These are phyloP conservation scores for Favolaschia claudopus DNA, from an alignment of 768 basidiomycete species.

Conservation along the genomic window DNA sequence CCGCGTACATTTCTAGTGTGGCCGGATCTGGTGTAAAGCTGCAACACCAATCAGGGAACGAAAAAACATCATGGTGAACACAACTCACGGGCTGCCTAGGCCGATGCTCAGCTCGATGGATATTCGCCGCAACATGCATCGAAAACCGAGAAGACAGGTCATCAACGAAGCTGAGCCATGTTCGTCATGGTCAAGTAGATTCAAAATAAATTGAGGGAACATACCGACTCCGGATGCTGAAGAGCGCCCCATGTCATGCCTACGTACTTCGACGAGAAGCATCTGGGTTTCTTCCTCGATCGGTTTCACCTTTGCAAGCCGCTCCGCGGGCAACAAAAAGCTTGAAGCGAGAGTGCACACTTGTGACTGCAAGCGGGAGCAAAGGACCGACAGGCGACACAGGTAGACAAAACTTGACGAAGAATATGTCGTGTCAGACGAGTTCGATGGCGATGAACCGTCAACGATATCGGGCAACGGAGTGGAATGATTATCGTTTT, in stretches of 20 bases:
- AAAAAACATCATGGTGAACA: background rate
- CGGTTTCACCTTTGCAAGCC: conserved; percentile 24
- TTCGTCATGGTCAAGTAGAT: background rate
- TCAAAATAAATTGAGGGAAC: background rate
- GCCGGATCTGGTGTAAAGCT: conserved; percentile 32
- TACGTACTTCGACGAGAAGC: conserved; percentile 21
- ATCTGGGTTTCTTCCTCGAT: conserved; percentile 28
- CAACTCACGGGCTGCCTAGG: conserved; percentile 28
- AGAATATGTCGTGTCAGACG: conserved; percentile 11
- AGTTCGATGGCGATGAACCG: background rate
- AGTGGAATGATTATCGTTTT: conserved; percentile 25
- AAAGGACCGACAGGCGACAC: conserved; percentile 28
- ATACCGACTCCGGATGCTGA: conserved; percentile 24
- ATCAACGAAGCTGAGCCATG: conserved; percentile 23
- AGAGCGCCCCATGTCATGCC: conserved; percentile 12
- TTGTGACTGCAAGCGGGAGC: conserved; percentile 27
- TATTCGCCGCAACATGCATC: conserved; percentile 31
- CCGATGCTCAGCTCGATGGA: conserved; percentile 31
- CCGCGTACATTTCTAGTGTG: conserved; percentile 28
- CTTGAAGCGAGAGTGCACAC: conserved; percentile 28
- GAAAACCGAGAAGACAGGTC: conserved; percentile 28
- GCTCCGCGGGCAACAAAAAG: conserved; percentile 15
- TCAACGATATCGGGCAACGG: conserved; percentile 20
- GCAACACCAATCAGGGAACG: background rate
- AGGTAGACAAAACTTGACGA: conserved; percentile 21